Evolutionary conservation across 352 stramenopile genomes (phyloP).

Genomic region (Thraustotheca clavata): DNA sequence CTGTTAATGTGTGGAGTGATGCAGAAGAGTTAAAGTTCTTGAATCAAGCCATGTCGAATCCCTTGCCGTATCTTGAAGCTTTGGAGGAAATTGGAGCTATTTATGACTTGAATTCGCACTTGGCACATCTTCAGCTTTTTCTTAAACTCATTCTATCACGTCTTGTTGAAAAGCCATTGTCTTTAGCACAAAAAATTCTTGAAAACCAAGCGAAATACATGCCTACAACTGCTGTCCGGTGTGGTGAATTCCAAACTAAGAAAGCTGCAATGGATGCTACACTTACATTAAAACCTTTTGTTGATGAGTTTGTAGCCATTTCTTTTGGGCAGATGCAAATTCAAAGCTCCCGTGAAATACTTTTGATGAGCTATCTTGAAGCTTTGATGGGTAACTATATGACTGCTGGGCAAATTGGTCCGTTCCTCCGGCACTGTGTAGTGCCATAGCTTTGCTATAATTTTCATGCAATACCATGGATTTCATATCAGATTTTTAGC

Average conservation of each 20-base stretch:
- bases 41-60: neutral
- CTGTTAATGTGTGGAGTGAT: slow-evolving; percentile 23
- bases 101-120: neutral
- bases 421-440: neutral
- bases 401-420: neutral
- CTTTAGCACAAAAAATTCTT: neutral
- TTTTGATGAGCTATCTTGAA: slow-evolving; percentile 7
- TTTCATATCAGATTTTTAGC: too few relatives aligned
- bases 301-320: neutral
- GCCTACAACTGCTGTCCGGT: neutral
- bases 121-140: slow-evolving; percentile 3
- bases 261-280: neutral
- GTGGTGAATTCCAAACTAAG: neutral
- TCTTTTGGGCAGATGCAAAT: slow-evolving; percentile 4
- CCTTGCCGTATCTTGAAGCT: neutral
- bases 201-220: neutral
- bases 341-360: neutral
- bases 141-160: neutral
- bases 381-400: neutral
- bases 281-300: neutral
- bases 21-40: neutral
- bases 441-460: too few relatives aligned
- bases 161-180: neutral
- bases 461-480: too few relatives aligned
- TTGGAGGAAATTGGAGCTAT: slow-evolving; percentile 7